phyloP scores from a whole-genome alignment of 75 land plant species.

The Azolla pinnata region DNA sequence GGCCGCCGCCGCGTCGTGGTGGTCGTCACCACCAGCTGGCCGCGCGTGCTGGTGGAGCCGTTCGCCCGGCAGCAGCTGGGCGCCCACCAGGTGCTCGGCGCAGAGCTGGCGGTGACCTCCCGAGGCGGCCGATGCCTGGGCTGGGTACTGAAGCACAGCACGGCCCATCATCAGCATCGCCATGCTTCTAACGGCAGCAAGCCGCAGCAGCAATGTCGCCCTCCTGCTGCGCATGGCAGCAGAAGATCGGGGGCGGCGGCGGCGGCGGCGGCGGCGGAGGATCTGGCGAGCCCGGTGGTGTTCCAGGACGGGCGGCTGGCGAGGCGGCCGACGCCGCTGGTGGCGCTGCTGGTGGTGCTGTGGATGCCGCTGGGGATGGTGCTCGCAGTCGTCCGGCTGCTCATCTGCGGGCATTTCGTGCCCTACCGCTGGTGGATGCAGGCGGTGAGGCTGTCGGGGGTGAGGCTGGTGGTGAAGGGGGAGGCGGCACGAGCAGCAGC shows the following conservation, averaged over 20 bases:
- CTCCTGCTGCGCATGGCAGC: conserved; percentile 9
- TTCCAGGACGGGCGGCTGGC: conserved; percentile 31
- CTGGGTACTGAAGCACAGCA: background rate
- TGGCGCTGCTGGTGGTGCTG: conserved; percentile 14
- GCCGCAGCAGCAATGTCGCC: background rate
- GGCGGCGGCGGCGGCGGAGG: conserved; percentile 8
- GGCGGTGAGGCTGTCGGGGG: background rate
- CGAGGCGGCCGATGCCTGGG: background rate
- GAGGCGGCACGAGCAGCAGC: background rate
- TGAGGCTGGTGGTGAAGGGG: conserved; percentile 12
- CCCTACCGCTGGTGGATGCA: background rate
- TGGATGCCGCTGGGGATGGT: conserved; percentile 20
- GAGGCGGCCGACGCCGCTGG: conserved; percentile 12
- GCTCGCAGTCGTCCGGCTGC: conserved; percentile 10
- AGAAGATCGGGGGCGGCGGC: background rate
- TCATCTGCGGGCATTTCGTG: background rate
- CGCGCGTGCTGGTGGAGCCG: conserved; percentile 9
- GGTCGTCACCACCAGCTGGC: background rate
- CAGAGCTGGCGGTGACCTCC: background rate
- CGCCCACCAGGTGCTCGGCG: conserved; percentile 8
- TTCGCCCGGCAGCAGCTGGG: conserved; percentile 7
- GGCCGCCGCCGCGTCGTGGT: conserved; percentile 1
- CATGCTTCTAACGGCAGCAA: background rate
- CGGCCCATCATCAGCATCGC: background rate
- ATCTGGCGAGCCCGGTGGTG: conserved; percentile 15